Percentiles rank a stretch among this genome's conserved stretches.
These are phyloP conservation scores for Tulasnella sp. DNA, from an alignment of 768 basidiomycete genomes.

Conservation along the genomic window DNA sequence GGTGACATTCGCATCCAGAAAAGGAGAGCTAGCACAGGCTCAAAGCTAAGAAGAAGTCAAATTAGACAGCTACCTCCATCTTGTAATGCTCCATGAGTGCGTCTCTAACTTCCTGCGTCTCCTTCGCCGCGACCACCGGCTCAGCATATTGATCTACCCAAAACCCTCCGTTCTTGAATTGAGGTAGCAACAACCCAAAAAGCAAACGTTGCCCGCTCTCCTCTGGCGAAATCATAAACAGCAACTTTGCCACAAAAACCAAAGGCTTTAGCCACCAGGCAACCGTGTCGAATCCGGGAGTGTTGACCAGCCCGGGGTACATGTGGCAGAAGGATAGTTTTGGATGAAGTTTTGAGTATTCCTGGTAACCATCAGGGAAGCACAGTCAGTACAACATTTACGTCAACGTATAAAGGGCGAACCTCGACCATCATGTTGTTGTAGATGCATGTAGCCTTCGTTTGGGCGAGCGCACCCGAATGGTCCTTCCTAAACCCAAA, in stretches of 20 bases:
- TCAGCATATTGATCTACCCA: neutral
- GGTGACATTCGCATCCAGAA: neutral
- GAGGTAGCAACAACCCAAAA: neutral
- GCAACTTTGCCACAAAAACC: neutral
- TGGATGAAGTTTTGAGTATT: neutral
- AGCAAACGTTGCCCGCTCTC: neutral
- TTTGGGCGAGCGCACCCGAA: neutral
- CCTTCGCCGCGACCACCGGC: neutral
- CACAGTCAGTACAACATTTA: neutral
- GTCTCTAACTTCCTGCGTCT: neutral
- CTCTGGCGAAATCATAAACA: neutral
- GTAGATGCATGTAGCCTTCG: neutral
- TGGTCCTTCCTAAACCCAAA: constrained; percentile 26
- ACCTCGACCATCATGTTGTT: constrained; percentile 26
- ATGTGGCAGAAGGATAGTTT: constrained; percentile 41
- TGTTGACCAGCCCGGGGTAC: constrained; percentile 45
- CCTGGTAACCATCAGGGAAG: neutral
- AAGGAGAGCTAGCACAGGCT: neutral
- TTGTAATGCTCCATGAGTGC: constrained; percentile 6
- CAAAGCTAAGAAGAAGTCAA: neutral
- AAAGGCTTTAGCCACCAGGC: neutral
- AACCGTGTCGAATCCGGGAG: constrained; percentile 28
- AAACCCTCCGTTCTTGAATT: neutral
- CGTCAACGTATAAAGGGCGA: neutral
- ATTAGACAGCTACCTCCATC: neutral